Conservation (phyloP, 1,139 yeast species). For the Saccharomyces uvarum region DNA sequence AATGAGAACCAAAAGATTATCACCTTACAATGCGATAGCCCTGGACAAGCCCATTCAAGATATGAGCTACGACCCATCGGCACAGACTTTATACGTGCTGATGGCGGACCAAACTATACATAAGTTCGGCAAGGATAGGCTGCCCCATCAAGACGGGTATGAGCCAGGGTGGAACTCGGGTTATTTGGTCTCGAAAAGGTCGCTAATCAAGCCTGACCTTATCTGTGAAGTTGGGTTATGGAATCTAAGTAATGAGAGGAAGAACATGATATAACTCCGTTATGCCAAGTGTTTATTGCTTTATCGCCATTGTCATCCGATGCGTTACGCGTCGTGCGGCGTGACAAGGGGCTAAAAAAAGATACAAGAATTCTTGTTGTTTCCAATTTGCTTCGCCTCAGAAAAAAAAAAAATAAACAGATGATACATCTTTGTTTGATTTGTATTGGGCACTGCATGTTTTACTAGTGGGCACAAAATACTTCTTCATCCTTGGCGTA, state of each 20-base stretch:
- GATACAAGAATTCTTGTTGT: slow-evolving; percentile 1
- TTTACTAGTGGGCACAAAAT: background rate
- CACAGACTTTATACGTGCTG: background rate
- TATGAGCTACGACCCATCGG: background rate
- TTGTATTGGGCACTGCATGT: background rate
- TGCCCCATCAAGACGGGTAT: background rate
- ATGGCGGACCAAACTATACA: background rate
- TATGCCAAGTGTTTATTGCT: background rate
- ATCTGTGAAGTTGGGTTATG: background rate
- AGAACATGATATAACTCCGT: background rate
- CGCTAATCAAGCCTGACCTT: background rate
- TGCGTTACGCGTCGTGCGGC: background rate
- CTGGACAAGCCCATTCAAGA: background rate
- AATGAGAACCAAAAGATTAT: background rate
- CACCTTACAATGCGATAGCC: background rate
- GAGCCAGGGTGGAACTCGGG: background rate
- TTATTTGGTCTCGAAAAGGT: background rate
- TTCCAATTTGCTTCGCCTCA: slow-evolving; percentile 1
- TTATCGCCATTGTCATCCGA: background rate
- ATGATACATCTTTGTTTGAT: background rate
- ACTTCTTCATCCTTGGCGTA: background rate
- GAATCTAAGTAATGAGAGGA: background rate
- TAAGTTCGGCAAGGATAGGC: background rate
- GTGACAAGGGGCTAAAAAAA: slow-evolving; percentile 1
- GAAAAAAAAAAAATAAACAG: background rate